Evolutionary conservation across 176 grass and related monocot genomes (phyloP).

Genomic region (Carex kokanica): DNA sequence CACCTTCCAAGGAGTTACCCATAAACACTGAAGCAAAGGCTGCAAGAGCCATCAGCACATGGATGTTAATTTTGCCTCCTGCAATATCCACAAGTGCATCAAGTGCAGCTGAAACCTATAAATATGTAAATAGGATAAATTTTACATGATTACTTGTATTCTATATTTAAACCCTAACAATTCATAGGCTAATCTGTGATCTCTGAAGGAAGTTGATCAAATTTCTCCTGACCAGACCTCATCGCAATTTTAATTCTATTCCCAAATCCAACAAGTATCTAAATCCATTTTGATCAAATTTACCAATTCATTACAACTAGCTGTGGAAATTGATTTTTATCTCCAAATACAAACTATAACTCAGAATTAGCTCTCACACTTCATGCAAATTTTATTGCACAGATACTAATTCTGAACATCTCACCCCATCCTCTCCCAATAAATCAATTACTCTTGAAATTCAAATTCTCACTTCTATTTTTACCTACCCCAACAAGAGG

Average conservation of each 20-base stretch:
- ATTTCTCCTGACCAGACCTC: neutral
- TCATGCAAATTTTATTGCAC: neutral
- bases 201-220: neutral
- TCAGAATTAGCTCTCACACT: neutral
- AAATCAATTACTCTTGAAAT: neutral
- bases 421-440: neutral
- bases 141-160: slow-evolving; percentile 9
- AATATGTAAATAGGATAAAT: slow-evolving; percentile 14
- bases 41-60: slow-evolving; percentile 97
- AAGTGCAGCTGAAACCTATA: slow-evolving; percentile 84
- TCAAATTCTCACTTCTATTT: neutral
- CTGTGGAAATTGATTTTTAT: neutral
- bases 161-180: neutral
- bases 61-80: slow-evolving; percentile 89
- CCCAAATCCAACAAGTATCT: neutral
- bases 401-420: neutral
- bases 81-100: slow-evolving; percentile 91
- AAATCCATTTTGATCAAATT: neutral
- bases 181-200: neutral
- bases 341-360: neutral
- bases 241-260: neutral
- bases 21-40: slow-evolving; percentile 98
- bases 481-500: slow-evolving; percentile 78
- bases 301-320: neutral
- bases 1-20: slow-evolving; percentile 95